Evolutionary conservation across 345 rosid genomes (phyloP).

Genomic region (Crucihimalaya himalaica): DNA sequence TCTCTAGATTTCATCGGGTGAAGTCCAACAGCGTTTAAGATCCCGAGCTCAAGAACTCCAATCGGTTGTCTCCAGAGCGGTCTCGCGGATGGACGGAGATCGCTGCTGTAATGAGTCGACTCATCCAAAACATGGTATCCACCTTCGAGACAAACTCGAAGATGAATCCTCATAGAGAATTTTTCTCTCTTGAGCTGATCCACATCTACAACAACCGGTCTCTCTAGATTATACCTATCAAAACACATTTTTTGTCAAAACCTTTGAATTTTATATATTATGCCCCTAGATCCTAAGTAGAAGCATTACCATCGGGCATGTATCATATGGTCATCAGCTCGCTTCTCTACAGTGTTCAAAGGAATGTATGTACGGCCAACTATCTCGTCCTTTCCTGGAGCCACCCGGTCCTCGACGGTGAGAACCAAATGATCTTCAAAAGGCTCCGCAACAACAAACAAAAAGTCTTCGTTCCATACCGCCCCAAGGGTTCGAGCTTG

Average conservation of each 20-base stretch:
- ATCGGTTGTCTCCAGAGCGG: conserved; percentile 89
- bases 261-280: neutral
- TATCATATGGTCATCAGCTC: conserved; percentile 76
- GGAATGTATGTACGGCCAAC: conserved; percentile 70
- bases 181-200: conserved; percentile 87
- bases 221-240: conserved; percentile 66
- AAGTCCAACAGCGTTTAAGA: conserved; percentile 82
- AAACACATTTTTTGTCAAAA: conserved; percentile 7
- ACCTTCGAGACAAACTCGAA: conserved; percentile 91
- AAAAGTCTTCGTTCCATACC: conserved; percentile 93
- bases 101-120: conserved; percentile 94
- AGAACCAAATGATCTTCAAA: conserved; percentile 85
- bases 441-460: conserved; percentile 91
- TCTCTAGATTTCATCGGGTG: conserved; percentile 95
- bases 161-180: conserved; percentile 85
- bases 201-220: conserved; percentile 69
- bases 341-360: conserved; percentile 66
- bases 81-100: conserved; percentile 92
- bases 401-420: conserved; percentile 81
- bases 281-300: neutral
- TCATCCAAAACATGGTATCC: conserved; percentile 98
- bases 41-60: conserved; percentile 88
- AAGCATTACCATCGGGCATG: conserved; percentile 65
- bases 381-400: conserved; percentile 85
- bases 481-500: conserved; percentile 78